Evolutionary conservation across 257 asterid species (phyloP), one percentile per base, ranked within the genome.

Genomic region (Apocynum venetum): DNA sequence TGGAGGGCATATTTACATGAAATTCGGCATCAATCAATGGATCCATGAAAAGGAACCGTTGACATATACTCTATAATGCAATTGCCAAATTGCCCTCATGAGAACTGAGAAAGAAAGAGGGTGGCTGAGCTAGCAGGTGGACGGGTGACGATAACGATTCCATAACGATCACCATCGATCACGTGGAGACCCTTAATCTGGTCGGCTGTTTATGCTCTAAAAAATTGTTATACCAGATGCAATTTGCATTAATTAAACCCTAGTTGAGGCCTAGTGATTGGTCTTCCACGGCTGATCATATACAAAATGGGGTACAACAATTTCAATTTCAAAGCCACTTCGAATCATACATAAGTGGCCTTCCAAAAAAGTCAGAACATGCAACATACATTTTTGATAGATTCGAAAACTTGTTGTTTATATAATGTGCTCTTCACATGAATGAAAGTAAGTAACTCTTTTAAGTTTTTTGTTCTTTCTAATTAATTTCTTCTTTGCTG

Each of bases 191-290:
- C 83, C 85, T 78, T 60, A 78, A 71, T 80, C 66, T 81, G 85
- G 87, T 84, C 85, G 87, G 87, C 85, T 84, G 76, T 76, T 84
- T 81, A 75, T 43, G 53, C 80, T 52, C 77, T 84, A 78, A 80
- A 83, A 70, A 40, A 80, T 68, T 73, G 68, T 52, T n/a, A 53
- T 52, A 31, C 44, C 41, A 61, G 74, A 68, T 35, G 71, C 81
- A 63, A 81, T 53, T 84, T 84, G 81, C 70, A 67, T 67, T 80
- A 83, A 79, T 83, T 76, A 83, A 76, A 47, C 71, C 70, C 82
- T 57, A 79, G 48, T 76, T 75, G 77, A 55, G 17, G 46, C 56
- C 78, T 71, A 73, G 51, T 68, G 64, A 70, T 57, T 55, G 76
- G 43, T 66, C 67, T 13, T 38, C 69, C 48, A 71, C 36, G 71